Base-by-base conservation (phyloP, 306 rosid species). In the Vicia sativa region DNA sequence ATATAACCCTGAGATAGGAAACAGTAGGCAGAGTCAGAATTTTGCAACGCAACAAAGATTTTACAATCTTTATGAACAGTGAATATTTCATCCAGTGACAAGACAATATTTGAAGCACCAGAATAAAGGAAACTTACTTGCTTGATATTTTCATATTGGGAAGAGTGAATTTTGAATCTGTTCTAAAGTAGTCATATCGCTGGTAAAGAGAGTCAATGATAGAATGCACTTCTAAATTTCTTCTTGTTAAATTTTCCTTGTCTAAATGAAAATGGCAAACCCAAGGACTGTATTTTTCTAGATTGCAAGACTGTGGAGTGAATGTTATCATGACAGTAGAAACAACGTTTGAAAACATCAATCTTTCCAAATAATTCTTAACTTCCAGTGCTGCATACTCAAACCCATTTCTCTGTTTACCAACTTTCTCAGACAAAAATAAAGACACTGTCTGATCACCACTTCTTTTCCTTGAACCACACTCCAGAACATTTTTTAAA, bases 351-450 rank as follows among this genome's bases (percentile, higher is more conserved):
- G 91, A 85, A 82, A 95, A 78, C 34, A 59, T 65, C 70, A 90
- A 42, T 73, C 88, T 77, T 87, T 90, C 95, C 86, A 95, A 83
- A 80, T 88, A 80, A 68, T 78, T 81, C 80, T 87, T 90, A 29
- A 88, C 79, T 74, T 87, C 95, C 67, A 90, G 73, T 37, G 97
- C 85, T 76, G 89, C 99, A 81, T 86, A 90, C 77, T 95, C 95
- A 70, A 77, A 81, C 64, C 99, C 95, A 31, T 87, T 71, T 70
- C 83, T 83, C 56, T 54, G 89, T 75, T 83, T 84, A 42, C 86
- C 80, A 75, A 95, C 87, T 60, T 81, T 85, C 74, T 78, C 73
- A 3, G 92, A 87, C 63, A 95, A 88, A 87, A 65, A 88, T 56
- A 95, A 62, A 44, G 97, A 87, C 71, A 82, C 58, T 0, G 84